Evolutionary conservation across 371 early-diverging fungal genomes (phyloP).

Genomic region (Mucor indicus): DNA sequence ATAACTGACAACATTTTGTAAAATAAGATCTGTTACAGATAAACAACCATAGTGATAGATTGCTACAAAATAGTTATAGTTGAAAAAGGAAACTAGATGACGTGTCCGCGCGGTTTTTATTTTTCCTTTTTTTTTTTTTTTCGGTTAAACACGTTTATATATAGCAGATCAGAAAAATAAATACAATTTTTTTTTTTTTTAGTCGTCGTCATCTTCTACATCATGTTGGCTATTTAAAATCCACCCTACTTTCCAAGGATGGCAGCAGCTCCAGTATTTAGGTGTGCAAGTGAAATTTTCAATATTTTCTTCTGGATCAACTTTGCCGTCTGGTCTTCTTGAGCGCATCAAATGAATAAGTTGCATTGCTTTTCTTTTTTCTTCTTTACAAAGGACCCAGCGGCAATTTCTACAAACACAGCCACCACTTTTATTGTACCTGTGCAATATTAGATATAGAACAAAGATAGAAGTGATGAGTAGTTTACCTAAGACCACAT

Average conservation of each 20-base stretch:
- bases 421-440: constrained; percentile 49
- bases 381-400: constrained; percentile 54
- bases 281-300: constrained; percentile 43
- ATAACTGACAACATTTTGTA: no score
- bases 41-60: no score
- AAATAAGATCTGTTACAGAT: no score
- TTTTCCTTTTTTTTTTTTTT: no score
- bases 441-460: constrained; percentile 10
- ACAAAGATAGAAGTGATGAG: background rate
- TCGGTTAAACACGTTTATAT: no score
- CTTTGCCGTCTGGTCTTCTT: constrained; percentile 27
- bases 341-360: constrained; percentile 40
- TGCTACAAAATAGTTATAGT: no score
- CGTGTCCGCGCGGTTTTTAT: no score
- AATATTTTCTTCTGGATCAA: constrained; percentile 42
- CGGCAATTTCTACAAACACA: constrained; percentile 49
- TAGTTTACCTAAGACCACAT: constrained; percentile 46
- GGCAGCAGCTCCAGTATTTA: constrained; percentile 47
- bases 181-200: no score
- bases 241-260: constrained; percentile 51
- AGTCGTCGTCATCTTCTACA: constrained; percentile 20
- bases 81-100: no score
- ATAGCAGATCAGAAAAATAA: no score
- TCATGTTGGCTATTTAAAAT: constrained; percentile 23
- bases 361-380: constrained; percentile 45